Evolutionary conservation across 345 rosid genomes (phyloP).

Genomic region (Melastoma malabathricum): DNA sequence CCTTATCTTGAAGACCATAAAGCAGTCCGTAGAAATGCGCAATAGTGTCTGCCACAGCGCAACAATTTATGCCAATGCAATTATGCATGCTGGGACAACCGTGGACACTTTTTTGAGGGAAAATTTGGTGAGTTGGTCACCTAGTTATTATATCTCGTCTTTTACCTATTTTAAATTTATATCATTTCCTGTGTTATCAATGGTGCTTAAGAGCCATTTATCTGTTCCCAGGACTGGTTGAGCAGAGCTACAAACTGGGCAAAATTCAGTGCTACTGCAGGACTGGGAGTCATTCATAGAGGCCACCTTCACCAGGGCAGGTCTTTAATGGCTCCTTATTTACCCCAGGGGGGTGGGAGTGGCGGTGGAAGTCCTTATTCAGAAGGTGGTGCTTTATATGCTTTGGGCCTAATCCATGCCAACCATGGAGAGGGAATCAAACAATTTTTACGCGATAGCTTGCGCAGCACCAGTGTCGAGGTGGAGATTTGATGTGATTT

Average conservation of each 20-base stretch:
- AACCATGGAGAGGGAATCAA: slow-evolving; percentile 99
- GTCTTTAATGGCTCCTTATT: slow-evolving; percentile 94
- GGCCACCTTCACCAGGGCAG: slow-evolving; percentile 97
- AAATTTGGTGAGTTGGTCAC: slow-evolving; percentile 45
- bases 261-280: slow-evolving; percentile 97
- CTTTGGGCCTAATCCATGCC: slow-evolving; percentile 95
- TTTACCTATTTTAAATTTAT: not conserved
- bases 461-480: slow-evolving; percentile 86
- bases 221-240: slow-evolving; percentile 74
- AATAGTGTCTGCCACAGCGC: slow-evolving; percentile 99
- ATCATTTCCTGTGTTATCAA: not conserved
- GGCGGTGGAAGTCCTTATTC: slow-evolving; percentile 98
- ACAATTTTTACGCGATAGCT: slow-evolving; percentile 86
- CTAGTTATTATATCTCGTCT: not conserved
- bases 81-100: slow-evolving; percentile 99
- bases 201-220: not conserved
- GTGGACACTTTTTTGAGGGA: slow-evolving; percentile 98
- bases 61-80: slow-evolving; percentile 92
- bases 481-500: slow-evolving; percentile 18
- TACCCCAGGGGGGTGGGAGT: slow-evolving; percentile 94
- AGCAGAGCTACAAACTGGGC: slow-evolving; percentile 99
- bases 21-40: slow-evolving; percentile 98
- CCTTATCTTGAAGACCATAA: slow-evolving; percentile 83
- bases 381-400: slow-evolving; percentile 98
- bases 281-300: slow-evolving; percentile 96